Evolutionary conservation across 139 green algal species (phyloP), one percentile per base, ranked within the genome.

Genomic region (Chlamydomonas incerta): DNA sequence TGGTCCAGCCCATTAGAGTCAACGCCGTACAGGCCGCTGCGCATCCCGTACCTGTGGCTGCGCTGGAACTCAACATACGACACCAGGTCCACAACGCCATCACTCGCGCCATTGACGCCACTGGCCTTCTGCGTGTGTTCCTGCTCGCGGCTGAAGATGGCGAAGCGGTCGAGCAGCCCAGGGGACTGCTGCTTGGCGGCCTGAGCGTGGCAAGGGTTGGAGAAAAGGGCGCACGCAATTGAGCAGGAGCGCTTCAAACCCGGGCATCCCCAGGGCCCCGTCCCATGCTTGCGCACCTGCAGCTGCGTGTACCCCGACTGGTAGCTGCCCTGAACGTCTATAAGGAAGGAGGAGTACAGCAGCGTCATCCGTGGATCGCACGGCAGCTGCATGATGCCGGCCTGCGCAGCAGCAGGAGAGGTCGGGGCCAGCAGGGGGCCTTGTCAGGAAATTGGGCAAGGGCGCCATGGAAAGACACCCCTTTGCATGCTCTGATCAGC

Each of bases 51-150:
- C 41, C 41, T 68, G 73, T 90, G 87, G 87, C 89, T 93, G 72
- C 89, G 89, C 52, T 90, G 84, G 72, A 93, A 90, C 76, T 90
- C 90, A 28, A 93, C 87, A 69, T 92, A 94, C 9, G 83, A 87
- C 31, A 87, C 81, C 81, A 87, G 81, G 58, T 87, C 81, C 35
- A 91, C 80, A 10, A 72, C 79, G 8, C 24, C 29, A 29, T 87
- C 33, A 3, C 41, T 8, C 41, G 31, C 37, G 52, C 35, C 69
- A 13, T 63, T 80, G 37, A 71, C 81, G 4, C 70, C 58, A 41
- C 37, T 74, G 37, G 37, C 62, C 76, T 83, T 83, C 76, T 83
- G 76, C 33, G 62, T 72, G 76, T 83, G 76, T 62, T 83, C 76
- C 76, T 90, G 88, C 34, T 84, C 79, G 28, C 87, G 81, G 0